phyloP scores from a whole-genome alignment of 331 rosid genomes.

The Malus hybrid region DNA sequence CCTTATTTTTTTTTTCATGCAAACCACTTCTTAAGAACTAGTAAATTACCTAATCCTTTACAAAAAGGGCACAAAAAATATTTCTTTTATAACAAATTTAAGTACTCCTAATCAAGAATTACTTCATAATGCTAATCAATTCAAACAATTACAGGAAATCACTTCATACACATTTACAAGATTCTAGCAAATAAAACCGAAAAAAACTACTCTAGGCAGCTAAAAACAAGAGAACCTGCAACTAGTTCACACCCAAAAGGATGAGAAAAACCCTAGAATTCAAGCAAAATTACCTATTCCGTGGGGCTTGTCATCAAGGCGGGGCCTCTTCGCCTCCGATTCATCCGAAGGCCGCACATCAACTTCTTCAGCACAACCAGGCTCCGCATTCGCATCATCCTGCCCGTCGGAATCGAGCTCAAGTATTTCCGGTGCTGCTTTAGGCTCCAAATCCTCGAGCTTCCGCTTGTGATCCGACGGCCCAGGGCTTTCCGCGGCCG shows the following conservation, averaged over 20 bases:
- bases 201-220: not conserved
- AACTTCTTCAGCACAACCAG: not conserved
- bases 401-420: slow-evolving; percentile 21
- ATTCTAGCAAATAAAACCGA: not conserved
- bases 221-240: not conserved
- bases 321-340: slow-evolving; percentile 56
- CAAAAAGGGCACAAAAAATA: not conserved
- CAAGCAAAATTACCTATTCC: slow-evolving; percentile 35
- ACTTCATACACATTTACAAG: not conserved
- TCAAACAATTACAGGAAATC: not conserved
- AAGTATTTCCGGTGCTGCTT: slow-evolving; percentile 21
- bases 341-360: slow-evolving; percentile 27
- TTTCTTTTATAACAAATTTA: not conserved
- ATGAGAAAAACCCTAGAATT: not conserved
- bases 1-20: not conserved
- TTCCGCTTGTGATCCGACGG: slow-evolving; percentile 77
- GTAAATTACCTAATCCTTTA: not conserved
- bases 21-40: not conserved
- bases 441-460: slow-evolving; percentile 65
- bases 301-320: slow-evolving; percentile 44
- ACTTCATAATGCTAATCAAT: not conserved
- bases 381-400: slow-evolving; percentile 26
- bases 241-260: not conserved
- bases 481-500: slow-evolving; percentile 34
- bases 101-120: not conserved